Conservation (phyloP, 192 early-diverging fungal species). For the Backusella liffmaniae region DNA sequence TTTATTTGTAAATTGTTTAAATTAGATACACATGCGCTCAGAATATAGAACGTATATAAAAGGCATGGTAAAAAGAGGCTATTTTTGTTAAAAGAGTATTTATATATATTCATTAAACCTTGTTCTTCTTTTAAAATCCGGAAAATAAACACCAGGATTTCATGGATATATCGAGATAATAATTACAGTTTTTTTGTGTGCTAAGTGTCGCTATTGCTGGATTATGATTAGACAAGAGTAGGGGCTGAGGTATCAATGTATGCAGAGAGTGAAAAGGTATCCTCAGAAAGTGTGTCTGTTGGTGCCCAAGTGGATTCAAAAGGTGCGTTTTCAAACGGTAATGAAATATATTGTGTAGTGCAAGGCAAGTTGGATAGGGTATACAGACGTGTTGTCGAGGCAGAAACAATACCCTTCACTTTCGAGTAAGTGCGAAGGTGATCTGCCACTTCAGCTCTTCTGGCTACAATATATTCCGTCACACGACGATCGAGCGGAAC, state of each 20-base stretch:
- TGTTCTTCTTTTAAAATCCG: neutral
- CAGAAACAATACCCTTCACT: constrained; percentile 26
- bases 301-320: constrained; percentile 13
- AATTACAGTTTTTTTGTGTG: neutral
- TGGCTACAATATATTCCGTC: constrained; percentile 27
- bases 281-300: neutral
- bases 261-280: constrained; percentile 5
- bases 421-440: constrained; percentile 32
- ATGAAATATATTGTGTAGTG: constrained; percentile 13
- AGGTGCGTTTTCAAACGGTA: constrained; percentile 22
- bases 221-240: neutral
- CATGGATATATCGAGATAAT: neutral
- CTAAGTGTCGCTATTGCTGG: neutral
- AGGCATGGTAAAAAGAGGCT: too few relatives aligned
- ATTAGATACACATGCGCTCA: neutral
- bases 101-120: too few relatives aligned
- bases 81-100: too few relatives aligned
- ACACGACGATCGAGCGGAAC: constrained; percentile 21
- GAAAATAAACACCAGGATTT: neutral
- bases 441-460: constrained; percentile 29
- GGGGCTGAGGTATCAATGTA: constrained; percentile 6
- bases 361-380: constrained; percentile 25
- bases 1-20: neutral
- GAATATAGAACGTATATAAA: neutral
- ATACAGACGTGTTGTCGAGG: constrained; percentile 32